phyloP scores from a whole-genome alignment of 768 basidiomycete genomes.

The Inosperma sp. region DNA sequence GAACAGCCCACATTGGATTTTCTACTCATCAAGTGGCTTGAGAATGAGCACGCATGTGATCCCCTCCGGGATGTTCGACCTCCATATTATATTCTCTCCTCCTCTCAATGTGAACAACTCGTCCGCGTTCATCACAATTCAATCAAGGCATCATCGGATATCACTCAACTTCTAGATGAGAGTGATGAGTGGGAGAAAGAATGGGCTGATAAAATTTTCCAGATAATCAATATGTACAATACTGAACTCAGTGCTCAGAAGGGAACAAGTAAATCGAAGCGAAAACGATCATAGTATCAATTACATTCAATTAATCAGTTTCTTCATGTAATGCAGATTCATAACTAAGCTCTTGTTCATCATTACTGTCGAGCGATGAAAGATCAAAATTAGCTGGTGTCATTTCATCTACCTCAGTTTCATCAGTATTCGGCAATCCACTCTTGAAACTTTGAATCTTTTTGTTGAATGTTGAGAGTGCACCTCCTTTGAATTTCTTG shows the following conservation, averaged over 20 bases:
- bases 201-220: conserved; percentile 16
- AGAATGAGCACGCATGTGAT: conserved; percentile 9
- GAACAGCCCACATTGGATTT: conserved; percentile 14
- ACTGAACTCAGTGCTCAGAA: background rate
- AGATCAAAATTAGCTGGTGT: too few relatives aligned
- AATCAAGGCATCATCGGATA: background rate
- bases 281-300: background rate
- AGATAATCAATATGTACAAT: conserved; percentile 12
- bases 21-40: conserved; percentile 18
- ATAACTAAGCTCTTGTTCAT: too few relatives aligned
- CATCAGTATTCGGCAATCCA: too few relatives aligned
- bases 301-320: too few relatives aligned
- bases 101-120: conserved; percentile 7
- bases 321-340: conserved; percentile 3
- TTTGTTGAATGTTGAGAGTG: conserved; percentile 31
- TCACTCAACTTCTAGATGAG: conserved; percentile 17
- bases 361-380: too few relatives aligned
- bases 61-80: conserved; percentile 9
- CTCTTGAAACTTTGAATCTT: conserved; percentile 20
- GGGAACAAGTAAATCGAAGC: background rate
- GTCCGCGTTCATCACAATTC: conserved; percentile 9
- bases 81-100: conserved; percentile 19
- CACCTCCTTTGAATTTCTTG: conserved; percentile 21
- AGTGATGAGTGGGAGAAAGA: conserved; percentile 20
- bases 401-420: conserved; percentile 23